These are phyloP conservation scores for Aspergillus sojae DNA, from an alignment of 2,329 filamentous ascomycete species.

Conservation along the genomic window DNA sequence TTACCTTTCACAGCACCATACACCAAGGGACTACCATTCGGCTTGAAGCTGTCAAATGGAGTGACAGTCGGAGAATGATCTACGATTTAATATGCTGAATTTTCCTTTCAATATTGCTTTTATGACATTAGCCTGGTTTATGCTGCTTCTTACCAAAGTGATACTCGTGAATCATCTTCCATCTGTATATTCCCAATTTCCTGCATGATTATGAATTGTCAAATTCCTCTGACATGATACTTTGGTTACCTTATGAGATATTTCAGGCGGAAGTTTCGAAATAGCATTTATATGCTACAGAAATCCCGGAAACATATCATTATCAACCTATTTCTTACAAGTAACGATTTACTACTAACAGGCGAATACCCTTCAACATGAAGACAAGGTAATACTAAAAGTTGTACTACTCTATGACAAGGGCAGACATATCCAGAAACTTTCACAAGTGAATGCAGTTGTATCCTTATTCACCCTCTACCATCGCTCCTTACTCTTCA, in stretches of 20 bases:
- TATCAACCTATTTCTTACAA: neutral
- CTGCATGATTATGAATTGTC: neutral
- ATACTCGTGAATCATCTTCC: neutral
- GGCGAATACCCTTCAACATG: neutral
- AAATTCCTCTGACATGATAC: neutral
- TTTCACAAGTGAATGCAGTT: neutral
- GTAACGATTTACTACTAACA: neutral
- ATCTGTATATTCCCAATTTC: neutral
- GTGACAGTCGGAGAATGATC: constrained; percentile 32
- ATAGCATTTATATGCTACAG: neutral
- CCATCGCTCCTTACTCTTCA: neutral
- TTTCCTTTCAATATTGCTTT: neutral
- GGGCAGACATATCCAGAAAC: too few relatives aligned
- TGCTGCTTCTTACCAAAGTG: neutral
- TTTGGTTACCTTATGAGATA: too few relatives aligned
- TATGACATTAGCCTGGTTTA: neutral
- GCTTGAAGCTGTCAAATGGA: constrained; percentile 43
- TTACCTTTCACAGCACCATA: constrained; percentile 42
- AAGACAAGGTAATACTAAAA: neutral
- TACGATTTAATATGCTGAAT: neutral
- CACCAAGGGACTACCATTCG: constrained; percentile 50
- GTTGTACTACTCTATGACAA: too few relatives aligned
- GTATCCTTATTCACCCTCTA: neutral
- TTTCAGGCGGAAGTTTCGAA: neutral
- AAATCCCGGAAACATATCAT: neutral